Percentiles rank a stretch among this genome's conserved stretches.
phyloP scores from a whole-genome alignment of 1,284 basidiomycete genomes.

The Termitomyces sp. region DNA sequence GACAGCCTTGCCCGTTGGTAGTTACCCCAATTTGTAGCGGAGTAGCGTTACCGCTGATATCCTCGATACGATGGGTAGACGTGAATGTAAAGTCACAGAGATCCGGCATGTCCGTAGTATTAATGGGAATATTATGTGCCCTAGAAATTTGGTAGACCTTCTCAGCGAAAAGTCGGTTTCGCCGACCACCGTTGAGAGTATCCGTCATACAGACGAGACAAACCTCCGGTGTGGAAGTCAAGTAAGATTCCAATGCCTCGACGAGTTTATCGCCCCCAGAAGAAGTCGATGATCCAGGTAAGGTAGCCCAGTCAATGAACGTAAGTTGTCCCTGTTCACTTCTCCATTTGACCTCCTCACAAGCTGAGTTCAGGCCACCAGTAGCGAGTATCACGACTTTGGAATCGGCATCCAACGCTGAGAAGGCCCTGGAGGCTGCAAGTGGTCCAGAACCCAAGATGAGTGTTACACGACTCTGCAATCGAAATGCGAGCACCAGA shows the following conservation, averaged over 20 bases:
- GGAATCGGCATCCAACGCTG: slow-evolving; percentile 81
- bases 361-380: slow-evolving; percentile 43
- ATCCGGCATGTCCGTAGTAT: slow-evolving; percentile 81
- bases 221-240: slow-evolving; percentile 35
- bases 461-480: slow-evolving; percentile 49
- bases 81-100: slow-evolving; percentile 91
- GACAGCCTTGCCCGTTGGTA: slow-evolving; percentile 89
- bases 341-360: slow-evolving; percentile 73
- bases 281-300: slow-evolving; percentile 33
- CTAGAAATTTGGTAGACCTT: slow-evolving; percentile 51
- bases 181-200: slow-evolving; percentile 48
- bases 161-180: slow-evolving; percentile 47
- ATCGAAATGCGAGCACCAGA: slow-evolving; percentile 74
- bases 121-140: slow-evolving; percentile 68
- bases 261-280: slow-evolving; percentile 30
- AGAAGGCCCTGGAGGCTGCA: slow-evolving; percentile 77
- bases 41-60: slow-evolving; percentile 40
- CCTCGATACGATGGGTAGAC: slow-evolving; percentile 78
- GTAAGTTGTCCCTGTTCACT: slow-evolving; percentile 49
- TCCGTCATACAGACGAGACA: slow-evolving; percentile 75
- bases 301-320: slow-evolving; percentile 48
- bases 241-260: slow-evolving; percentile 41
- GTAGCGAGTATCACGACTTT: slow-evolving; percentile 60
- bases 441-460: slow-evolving; percentile 75
- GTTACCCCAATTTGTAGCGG: slow-evolving; percentile 85